phyloP scores from a whole-genome alignment of 345 rosid genomes.

The Citrus reticulata region DNA sequence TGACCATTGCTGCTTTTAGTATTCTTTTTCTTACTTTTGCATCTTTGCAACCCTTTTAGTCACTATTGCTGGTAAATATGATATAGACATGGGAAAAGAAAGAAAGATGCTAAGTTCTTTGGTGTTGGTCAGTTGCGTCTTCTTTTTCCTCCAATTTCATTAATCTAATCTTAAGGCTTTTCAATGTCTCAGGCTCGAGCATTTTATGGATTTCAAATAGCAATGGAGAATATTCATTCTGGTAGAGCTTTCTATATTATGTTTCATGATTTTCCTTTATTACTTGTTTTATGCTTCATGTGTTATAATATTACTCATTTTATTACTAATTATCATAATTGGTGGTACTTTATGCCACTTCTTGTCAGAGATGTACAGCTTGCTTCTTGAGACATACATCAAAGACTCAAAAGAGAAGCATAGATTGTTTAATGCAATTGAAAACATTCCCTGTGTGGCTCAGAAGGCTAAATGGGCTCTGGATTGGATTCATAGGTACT shows the following conservation, averaged over 20 bases:
- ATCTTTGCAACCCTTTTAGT: not conserved
- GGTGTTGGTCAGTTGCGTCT: not conserved
- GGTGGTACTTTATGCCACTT: not conserved
- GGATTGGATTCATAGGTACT: constrained; percentile 76
- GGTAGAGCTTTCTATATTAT: constrained; percentile 42
- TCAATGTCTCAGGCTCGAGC: constrained; percentile 69
- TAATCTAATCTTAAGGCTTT: constrained; percentile 19
- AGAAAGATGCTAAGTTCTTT: not conserved
- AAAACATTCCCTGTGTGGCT: constrained; percentile 72
- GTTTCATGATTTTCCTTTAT: not conserved
- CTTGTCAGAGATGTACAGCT: constrained; percentile 81
- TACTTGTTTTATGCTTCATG: not conserved
- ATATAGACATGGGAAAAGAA: not conserved
- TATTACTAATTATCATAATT: constrained; percentile 11
- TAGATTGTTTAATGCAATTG: constrained; percentile 79
- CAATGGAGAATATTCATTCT: constrained; percentile 94
- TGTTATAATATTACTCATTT: not conserved
- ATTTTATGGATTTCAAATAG: constrained; percentile 90
- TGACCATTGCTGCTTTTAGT: not conserved
- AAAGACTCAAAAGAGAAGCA: constrained; percentile 82
- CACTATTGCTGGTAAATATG: not conserved
- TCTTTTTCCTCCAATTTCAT: not conserved
- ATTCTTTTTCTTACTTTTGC: not conserved
- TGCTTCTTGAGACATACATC: constrained; percentile 86
- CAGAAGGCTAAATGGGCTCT: constrained; percentile 83